These are phyloP conservation scores for Plasmodiophora brassicae DNA, from an alignment of 208 protist species.

Conservation along the genomic window DNA sequence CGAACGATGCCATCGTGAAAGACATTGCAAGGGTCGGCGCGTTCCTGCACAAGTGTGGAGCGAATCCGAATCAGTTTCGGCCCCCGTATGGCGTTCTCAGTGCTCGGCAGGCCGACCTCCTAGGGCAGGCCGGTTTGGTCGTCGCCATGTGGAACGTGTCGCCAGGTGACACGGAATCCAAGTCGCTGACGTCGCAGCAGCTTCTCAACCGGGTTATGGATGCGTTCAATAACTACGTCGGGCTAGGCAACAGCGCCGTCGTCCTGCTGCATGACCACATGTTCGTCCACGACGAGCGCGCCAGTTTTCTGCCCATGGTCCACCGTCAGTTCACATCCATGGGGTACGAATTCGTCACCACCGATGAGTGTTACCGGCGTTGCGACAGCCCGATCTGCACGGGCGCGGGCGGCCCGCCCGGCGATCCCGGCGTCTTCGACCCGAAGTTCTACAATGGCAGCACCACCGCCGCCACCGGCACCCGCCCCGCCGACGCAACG, in stretches of 20 bases:
- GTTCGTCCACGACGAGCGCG: background rate
- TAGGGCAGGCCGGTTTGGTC: background rate
- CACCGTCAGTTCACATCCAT: background rate
- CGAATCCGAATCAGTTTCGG: background rate
- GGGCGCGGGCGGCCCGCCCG: background rate
- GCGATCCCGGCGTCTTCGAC: no score
- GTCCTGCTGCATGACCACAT: background rate
- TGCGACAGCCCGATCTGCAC: background rate
- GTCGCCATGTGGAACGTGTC: background rate
- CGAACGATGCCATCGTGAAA: background rate
- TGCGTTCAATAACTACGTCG: background rate
- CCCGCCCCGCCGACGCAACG: no score
- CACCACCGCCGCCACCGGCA: no score
- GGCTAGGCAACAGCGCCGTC: conserved; percentile 1
- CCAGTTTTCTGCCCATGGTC: background rate
- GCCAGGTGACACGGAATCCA: background rate
- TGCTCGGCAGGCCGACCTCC: background rate
- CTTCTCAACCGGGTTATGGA: background rate
- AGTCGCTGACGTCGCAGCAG: background rate
- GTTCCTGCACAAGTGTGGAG: background rate
- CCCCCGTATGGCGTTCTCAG: background rate
- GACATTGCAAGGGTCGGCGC: background rate
- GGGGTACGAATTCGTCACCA: background rate
- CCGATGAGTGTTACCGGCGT: background rate
- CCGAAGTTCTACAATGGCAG: no score